Conservation (phyloP, 768 basidiomycete genomes). For the Panaeolus cyanescens region DNA sequence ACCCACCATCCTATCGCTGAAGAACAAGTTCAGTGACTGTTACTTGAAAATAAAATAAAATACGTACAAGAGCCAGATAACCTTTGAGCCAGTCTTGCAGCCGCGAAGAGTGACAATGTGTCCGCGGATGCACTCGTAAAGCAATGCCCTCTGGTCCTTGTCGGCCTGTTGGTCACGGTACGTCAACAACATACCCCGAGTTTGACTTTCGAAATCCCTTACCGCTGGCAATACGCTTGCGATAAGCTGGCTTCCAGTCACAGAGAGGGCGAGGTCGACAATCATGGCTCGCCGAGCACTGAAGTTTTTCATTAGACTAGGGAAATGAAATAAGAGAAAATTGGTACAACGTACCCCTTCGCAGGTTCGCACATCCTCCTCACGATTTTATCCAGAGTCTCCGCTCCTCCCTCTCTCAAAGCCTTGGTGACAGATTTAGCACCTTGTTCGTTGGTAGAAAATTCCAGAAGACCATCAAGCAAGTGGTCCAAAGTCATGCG, state of each 20-base stretch:
- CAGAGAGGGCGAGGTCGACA: slow-evolving; percentile 82
- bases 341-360: slow-evolving; percentile 55
- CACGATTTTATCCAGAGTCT: slow-evolving; percentile 73
- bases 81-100: slow-evolving; percentile 89
- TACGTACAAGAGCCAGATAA: slow-evolving; percentile 83
- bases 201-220: slow-evolving; percentile 21
- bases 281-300: slow-evolving; percentile 77
- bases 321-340: neutral
- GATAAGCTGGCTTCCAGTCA: slow-evolving; percentile 84
- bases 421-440: slow-evolving; percentile 86
- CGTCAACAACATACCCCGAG: slow-evolving; percentile 8
- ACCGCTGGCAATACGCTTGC: slow-evolving; percentile 80
- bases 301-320: neutral
- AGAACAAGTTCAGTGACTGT: slow-evolving; percentile 3
- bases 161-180: slow-evolving; percentile 56
- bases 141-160: slow-evolving; percentile 79
- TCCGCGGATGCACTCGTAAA: slow-evolving; percentile 85
- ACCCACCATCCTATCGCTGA: slow-evolving; percentile 44
- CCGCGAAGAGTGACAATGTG: slow-evolving; percentile 90
- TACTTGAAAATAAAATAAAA: neutral
- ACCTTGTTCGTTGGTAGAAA: slow-evolving; percentile 84
- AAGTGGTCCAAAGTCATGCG: slow-evolving; percentile 79
- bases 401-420: slow-evolving; percentile 80
- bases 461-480: slow-evolving; percentile 74
- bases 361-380: slow-evolving; percentile 86